Conservation (phyloP, 805 yeast species). For the Citeromyces matritensis region DNA sequence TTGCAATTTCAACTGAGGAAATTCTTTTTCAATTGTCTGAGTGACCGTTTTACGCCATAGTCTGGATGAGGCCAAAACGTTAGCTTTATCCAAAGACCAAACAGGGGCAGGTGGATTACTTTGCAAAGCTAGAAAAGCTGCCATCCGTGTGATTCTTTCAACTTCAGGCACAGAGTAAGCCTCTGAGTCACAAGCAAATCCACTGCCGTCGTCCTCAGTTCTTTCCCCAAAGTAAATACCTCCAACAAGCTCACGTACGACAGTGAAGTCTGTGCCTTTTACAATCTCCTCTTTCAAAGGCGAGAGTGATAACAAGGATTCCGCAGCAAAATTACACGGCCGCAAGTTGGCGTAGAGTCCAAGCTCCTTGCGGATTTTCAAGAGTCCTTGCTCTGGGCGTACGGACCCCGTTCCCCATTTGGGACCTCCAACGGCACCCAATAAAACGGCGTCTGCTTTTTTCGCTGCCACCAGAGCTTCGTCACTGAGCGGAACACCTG, state of each 20-base stretch:
- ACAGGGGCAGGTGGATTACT: slow-evolving; percentile 87
- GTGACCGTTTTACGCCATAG: slow-evolving; percentile 93
- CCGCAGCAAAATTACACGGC: slow-evolving; percentile 89
- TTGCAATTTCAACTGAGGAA: slow-evolving; percentile 76
- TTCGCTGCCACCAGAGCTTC: slow-evolving; percentile 74
- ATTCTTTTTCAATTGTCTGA: slow-evolving; percentile 70
- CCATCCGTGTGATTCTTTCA: slow-evolving; percentile 94
- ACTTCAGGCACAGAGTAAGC: slow-evolving; percentile 85
- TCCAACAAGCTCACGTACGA: slow-evolving; percentile 94
- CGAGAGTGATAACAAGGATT: slow-evolving; percentile 67
- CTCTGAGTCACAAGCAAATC: slow-evolving; percentile 90
- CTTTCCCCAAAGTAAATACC: slow-evolving; percentile 97
- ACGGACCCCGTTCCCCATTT: slow-evolving; percentile 97
- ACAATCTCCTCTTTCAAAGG: slow-evolving; percentile 81
- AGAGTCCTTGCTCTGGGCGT: slow-evolving; percentile 94
- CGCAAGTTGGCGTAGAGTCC: slow-evolving; percentile 91
- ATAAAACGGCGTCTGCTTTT: slow-evolving; percentile 81
- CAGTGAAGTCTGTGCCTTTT: slow-evolving; percentile 81
- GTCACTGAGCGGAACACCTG: slow-evolving; percentile 84
- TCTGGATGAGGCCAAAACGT: slow-evolving; percentile 90
- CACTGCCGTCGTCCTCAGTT: slow-evolving; percentile 77
- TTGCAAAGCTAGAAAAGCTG: slow-evolving; percentile 91
- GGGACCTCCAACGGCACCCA: slow-evolving; percentile 99
- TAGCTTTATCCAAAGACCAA: slow-evolving; percentile 96
- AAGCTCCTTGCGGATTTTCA: slow-evolving; percentile 88